A percentile compares a stretch with the other conserved stretches of the same genome.
Conservation (phyloP, 208 protist genomes). For the Crithidia expoeki region DNA sequence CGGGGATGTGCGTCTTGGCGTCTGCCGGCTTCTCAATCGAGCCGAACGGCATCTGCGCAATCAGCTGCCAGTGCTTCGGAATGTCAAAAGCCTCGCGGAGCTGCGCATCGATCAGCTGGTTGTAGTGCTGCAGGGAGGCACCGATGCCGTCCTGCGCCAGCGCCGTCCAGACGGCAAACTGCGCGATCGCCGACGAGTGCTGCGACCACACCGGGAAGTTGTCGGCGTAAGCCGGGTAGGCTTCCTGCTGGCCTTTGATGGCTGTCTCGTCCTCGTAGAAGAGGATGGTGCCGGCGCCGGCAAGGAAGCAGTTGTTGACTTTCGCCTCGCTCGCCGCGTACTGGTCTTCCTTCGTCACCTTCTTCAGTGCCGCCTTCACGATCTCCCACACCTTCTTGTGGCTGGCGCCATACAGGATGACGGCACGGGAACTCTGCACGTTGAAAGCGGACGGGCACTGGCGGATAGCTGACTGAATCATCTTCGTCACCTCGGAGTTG, state of each 20-base stretch:
- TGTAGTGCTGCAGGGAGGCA: conserved; percentile 63
- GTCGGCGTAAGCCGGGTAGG: conserved; percentile 45
- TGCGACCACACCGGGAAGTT: conserved; percentile 51
- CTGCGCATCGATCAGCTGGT: conserved; percentile 42
- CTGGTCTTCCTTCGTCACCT: conserved; percentile 35
- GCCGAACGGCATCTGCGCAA: conserved; percentile 72
- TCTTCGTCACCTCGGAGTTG: conserved; percentile 31
- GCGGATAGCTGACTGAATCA: conserved; percentile 44
- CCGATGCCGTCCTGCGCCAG: conserved; percentile 50
- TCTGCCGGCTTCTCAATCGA: conserved; percentile 43
- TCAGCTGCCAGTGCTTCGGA: conserved; percentile 47
- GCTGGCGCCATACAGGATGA: conserved; percentile 58
- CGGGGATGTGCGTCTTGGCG: conserved; percentile 40
- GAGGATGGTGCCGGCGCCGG: conserved; percentile 56
- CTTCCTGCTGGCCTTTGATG: conserved; percentile 46
- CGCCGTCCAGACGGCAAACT: conserved; percentile 63
- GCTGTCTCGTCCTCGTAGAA: conserved; percentile 57
- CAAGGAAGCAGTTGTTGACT: conserved; percentile 50
- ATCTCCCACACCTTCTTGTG: conserved; percentile 63
- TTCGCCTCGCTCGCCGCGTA: conserved; percentile 37
- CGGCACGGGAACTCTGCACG: conserved; percentile 50
- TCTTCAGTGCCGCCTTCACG: conserved; percentile 47
- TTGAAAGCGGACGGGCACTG: conserved; percentile 61
- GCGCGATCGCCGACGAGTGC: conserved; percentile 55
- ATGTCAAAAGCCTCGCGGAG: conserved; percentile 40